Evolutionary conservation across 2,329 filamentous ascomycete genomes (phyloP).

Genomic region (Lasiodiplodia theobromae): DNA sequence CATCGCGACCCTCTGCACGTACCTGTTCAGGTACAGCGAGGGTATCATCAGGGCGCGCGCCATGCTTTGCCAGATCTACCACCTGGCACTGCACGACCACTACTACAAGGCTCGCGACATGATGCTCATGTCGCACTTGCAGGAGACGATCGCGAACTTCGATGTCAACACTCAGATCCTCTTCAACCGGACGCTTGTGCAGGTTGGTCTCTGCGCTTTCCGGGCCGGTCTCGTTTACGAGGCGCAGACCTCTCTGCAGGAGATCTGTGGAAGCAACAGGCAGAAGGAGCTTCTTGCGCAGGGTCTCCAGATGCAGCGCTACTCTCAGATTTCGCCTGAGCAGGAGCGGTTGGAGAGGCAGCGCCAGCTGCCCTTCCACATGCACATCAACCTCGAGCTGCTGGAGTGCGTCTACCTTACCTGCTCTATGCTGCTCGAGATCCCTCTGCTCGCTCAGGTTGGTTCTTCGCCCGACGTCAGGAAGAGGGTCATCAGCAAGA

Average conservation of each 20-base stretch:
- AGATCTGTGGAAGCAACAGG: conserved; percentile 95
- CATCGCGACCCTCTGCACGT: conserved; percentile 88
- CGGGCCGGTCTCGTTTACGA: conserved; percentile 96
- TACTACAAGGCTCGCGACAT: conserved; percentile 98
- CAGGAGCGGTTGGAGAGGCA: conserved; percentile 97
- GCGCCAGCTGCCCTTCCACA: conserved; percentile 98
- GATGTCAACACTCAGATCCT: conserved; percentile 97
- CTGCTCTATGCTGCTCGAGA: conserved; percentile 99
- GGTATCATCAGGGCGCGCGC: conserved; percentile 95
- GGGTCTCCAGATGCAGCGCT: conserved; percentile 97
- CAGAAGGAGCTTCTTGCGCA: conserved; percentile 98
- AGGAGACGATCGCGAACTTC: conserved; percentile 96
- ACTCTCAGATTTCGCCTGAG: conserved; percentile 93
- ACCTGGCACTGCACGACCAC: conserved; percentile 94
- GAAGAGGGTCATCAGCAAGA: conserved; percentile 99
- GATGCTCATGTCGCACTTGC: conserved; percentile 99
- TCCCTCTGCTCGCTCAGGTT: conserved; percentile 93
- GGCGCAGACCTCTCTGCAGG: conserved; percentile 95
- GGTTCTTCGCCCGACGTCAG: conserved; percentile 96
- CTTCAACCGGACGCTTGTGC: conserved; percentile 97
- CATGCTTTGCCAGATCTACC: conserved; percentile 99
- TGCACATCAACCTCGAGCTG: conserved; percentile 99
- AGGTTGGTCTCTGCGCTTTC: conserved; percentile 98
- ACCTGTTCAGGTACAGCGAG: conserved; percentile 92
- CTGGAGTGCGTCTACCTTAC: conserved; percentile 98